Evolutionary conservation across 257 asterid species (phyloP).

Genomic region (Salvia rosmarinus): DNA sequence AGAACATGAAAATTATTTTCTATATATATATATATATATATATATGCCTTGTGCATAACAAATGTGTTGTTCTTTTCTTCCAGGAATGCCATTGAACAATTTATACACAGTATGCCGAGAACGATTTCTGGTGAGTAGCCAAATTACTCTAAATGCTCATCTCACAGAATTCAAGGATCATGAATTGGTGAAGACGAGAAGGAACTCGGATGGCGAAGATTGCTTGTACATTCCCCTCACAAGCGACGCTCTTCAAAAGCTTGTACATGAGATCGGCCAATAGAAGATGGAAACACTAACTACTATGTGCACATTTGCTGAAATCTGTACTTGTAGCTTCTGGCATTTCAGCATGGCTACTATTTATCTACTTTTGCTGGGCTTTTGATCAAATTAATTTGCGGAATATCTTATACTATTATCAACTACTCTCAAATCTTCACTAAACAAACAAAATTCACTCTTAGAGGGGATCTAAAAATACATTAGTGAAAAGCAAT

Average conservation of each 20-base stretch:
- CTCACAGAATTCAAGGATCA: conserved; percentile 93
- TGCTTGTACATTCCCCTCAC: conserved; percentile 79
- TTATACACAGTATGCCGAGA: conserved; percentile 79
- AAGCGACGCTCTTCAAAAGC: conserved; percentile 75
- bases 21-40: too few relatives aligned
- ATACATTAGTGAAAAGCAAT: background rate
- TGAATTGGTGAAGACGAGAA: conserved; percentile 80
- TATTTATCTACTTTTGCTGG: background rate
- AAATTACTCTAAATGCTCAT: conserved; percentile 86
- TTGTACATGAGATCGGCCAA: conserved; percentile 67
- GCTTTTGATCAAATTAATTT: background rate
- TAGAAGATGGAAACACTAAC: conserved; percentile 28
- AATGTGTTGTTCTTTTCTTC: background rate
- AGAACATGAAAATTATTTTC: too few relatives aligned
- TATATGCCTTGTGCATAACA: conserved; percentile 10
- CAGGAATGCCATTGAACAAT: conserved; percentile 83
- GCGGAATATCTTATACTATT: too few relatives aligned
- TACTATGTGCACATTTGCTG: background rate
- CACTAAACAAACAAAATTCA: background rate
- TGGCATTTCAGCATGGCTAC: background rate
- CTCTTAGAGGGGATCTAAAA: too few relatives aligned
- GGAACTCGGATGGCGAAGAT: conserved; percentile 82
- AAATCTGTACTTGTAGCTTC: background rate
- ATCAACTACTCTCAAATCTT: background rate
- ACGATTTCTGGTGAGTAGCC: conserved; percentile 87